Conservation (phyloP, 768 basidiomycete genomes). For the Terana coerulea region DNA sequence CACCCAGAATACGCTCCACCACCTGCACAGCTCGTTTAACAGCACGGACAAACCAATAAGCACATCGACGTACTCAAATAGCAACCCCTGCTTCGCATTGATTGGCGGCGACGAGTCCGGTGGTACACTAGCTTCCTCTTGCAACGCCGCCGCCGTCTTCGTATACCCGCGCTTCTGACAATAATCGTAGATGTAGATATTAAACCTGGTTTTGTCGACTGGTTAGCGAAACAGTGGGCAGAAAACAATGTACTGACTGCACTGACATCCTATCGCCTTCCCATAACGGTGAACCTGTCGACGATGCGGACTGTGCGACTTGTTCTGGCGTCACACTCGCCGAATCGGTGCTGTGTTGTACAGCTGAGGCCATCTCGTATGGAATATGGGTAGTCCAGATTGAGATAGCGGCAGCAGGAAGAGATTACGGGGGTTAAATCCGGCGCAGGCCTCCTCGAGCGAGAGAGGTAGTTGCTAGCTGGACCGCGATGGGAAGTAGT, state of each 20-base stretch:
- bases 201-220: slow-evolving; percentile 54
- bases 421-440: neutral
- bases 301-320: slow-evolving; percentile 8
- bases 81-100: slow-evolving; percentile 76
- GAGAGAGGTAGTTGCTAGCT: neutral
- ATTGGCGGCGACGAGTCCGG: slow-evolving; percentile 68
- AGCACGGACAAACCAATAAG: too few relatives aligned
- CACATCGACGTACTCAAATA: slow-evolving; percentile 80
- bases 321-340: neutral
- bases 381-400: neutral
- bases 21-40: too few relatives aligned
- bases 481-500: neutral
- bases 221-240: slow-evolving; percentile 28
- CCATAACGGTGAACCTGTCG: slow-evolving; percentile 55
- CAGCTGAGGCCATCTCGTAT: neutral
- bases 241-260: neutral
- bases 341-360: slow-evolving; percentile 5
- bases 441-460: neutral
- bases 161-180: slow-evolving; percentile 75
- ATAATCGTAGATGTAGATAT: slow-evolving; percentile 87
- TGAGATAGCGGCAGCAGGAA: neutral
- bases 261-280: slow-evolving; percentile 79
- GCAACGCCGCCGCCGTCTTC: slow-evolving; percentile 68
- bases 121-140: slow-evolving; percentile 62
- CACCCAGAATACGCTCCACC: slow-evolving; percentile 91